Percentiles rank a stretch among this genome's conserved stretches.
These are phyloP conservation scores for Alternaria longipes DNA, from an alignment of 2,329 filamentous ascomycete species.

Conservation along the genomic window DNA sequence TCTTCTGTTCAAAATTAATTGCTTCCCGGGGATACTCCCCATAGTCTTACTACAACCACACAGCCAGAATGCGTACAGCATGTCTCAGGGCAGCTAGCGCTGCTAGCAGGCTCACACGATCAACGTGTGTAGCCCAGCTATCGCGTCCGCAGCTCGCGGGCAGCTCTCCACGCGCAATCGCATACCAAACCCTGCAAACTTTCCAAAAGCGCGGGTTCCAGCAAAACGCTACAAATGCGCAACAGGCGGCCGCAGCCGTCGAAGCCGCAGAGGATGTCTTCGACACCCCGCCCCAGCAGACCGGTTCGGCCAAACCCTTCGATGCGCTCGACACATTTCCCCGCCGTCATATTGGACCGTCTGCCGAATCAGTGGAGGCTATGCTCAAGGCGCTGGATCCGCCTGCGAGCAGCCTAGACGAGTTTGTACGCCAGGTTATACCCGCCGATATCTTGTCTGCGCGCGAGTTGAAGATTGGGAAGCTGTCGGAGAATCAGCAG, in stretches of 20 bases:
- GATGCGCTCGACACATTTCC: conserved; percentile 72
- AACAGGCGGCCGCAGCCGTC: conserved; percentile 30
- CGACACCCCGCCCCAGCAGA: conserved; percentile 35
- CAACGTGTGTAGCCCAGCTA: conserved; percentile 30
- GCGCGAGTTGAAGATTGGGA: conserved; percentile 66
- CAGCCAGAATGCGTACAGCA: conserved; percentile 42
- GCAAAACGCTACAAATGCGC: conserved; percentile 28
- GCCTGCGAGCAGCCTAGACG: conserved; percentile 75
- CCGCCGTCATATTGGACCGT: conserved; percentile 86
- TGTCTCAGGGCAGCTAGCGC: conserved; percentile 46
- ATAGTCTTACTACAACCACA: conserved; percentile 1
- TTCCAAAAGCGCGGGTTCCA: conserved; percentile 37
- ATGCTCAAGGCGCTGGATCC: conserved; percentile 86
- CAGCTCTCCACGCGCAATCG: conserved; percentile 26
- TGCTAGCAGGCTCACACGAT: conserved; percentile 37
- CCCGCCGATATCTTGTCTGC: conserved; percentile 79
- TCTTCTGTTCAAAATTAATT: not conserved
- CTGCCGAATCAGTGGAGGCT: conserved; percentile 70
- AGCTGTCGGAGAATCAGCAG: conserved; percentile 52
- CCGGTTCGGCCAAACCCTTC: conserved; percentile 42
- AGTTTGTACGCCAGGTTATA: conserved; percentile 85
- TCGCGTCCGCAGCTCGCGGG: conserved; percentile 32
- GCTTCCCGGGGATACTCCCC: conserved; percentile 4
- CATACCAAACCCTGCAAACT: conserved; percentile 26
- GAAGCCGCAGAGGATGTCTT: conserved; percentile 44